These are phyloP conservation scores for Malus asiatica DNA, from an alignment of 306 rosid genomes.

Conservation along the genomic window DNA sequence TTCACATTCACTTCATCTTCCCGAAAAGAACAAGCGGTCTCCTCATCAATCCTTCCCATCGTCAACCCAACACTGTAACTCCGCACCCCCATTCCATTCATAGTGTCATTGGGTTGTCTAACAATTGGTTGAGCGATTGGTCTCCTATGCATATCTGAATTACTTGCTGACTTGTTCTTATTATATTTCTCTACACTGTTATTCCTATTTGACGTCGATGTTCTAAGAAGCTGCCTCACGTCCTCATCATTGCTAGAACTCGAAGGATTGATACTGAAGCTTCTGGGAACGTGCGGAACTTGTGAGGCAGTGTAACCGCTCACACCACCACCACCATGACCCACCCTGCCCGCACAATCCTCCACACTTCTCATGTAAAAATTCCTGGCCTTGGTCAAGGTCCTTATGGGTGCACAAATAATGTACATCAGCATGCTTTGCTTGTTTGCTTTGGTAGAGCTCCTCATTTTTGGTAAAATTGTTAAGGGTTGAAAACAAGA, in stretches of 20 bases:
- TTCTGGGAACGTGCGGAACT: conserved; percentile 9
- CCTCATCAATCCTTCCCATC: conserved; percentile 49
- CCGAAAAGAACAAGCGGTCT: conserved; percentile 38
- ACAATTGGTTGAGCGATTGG: not conserved
- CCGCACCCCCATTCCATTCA: conserved; percentile 21
- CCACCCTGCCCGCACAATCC: conserved; percentile 30
- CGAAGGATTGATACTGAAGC: conserved; percentile 7
- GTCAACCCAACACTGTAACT: conserved; percentile 30
- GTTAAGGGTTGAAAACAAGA: too few relatives aligned
- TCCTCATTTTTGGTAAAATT: not conserved
- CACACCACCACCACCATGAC: not conserved
- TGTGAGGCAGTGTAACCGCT: not conserved
- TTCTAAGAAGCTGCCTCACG: conserved; percentile 2
- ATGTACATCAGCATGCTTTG: conserved; percentile 6
- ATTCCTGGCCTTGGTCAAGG: conserved; percentile 32
- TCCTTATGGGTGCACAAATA: conserved; percentile 28
- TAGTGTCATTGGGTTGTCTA: not conserved
- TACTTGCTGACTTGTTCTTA: not conserved
- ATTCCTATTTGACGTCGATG: not conserved
- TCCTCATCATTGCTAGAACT: not conserved
- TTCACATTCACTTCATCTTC: conserved; percentile 18
- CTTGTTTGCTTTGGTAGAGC: not conserved
- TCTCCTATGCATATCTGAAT: conserved; percentile 7
- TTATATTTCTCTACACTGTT: not conserved
- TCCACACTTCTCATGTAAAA: conserved; percentile 30